Evolutionary conservation across 768 basidiomycete genomes (phyloP), one percentile per base, ranked within the genome.

Genomic region (Lactarius hatsudake): DNA sequence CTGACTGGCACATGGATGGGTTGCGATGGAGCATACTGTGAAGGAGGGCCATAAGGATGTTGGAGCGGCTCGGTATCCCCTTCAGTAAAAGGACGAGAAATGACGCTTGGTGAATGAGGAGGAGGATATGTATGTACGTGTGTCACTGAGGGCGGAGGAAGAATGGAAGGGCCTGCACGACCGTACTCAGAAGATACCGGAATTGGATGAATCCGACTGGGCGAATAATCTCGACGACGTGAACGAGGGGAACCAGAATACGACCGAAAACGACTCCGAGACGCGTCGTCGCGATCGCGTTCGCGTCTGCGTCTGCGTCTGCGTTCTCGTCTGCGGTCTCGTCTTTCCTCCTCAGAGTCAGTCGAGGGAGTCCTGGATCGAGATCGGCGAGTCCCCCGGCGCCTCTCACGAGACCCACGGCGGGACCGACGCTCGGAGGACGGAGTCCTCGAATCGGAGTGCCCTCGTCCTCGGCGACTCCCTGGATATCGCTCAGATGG

Each of bases 41-140:
- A 8, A 26, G 66, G 58, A 56, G 23, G 32, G 20, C 30, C 51
- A 13, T 59, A 63, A 56, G 62, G 67, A 56, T 64, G 62, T 3
- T 18, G 67, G 1, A 67, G 59, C 26, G 67, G 67, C 43, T 64
- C 66, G 1, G 36, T 17, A 18, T 60, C 62, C 7, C 26, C 32
- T 23, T 64, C 67, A 13, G 66, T 55, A 32, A 12, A 1, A 15
- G 61, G 40, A 4, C 17, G 38, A 23, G 57, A 63, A 4, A 43
- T 1, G 23, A 26, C 5, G 26, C 59, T 68, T 10, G 53, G 67
- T 18, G 67, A 63, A n/a, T 6, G 18, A 10, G 6, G 40, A 54
- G 62, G 59, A 30, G 59, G 48, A 18, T 63, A 36, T 28, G 61
- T 17, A 13, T 59, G 66, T 28, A 68, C 20, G 60, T 68, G 67